Conservation (phyloP, 164 flowering plant genomes). For the Paratinospora sagittata region DNA sequence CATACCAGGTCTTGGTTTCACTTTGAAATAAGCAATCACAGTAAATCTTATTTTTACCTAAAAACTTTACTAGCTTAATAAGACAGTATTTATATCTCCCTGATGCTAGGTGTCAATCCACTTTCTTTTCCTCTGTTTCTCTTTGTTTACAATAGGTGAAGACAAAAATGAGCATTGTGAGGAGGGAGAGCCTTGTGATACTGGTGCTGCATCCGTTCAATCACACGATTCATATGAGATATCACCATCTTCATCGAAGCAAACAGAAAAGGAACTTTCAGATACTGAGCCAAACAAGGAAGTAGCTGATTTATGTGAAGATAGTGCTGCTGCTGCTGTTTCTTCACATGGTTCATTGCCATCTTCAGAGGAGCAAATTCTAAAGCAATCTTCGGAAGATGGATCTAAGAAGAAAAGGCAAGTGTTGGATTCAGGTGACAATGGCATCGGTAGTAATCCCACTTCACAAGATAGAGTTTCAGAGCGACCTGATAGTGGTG, state of each 20-base stretch:
- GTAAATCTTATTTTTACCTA: too few species aligned
- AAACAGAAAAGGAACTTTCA: too few species aligned
- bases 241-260: too few species aligned
- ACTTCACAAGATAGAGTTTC: constrained; percentile 31
- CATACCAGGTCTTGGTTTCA: too few species aligned
- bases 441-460: constrained; percentile 12
- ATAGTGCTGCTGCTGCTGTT: constrained; percentile 5
- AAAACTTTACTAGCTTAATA: too few species aligned
- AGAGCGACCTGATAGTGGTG: constrained; percentile 13
- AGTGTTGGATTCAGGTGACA: constrained; percentile 12
- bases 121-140: background rate
- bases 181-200: background rate
- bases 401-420: background rate
- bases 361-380: constrained; percentile 2
- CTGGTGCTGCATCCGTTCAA: background rate
- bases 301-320: too few species aligned
- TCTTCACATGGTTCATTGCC: constrained; percentile 27
- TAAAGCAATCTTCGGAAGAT: constrained; percentile 9
- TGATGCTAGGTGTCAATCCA: background rate
- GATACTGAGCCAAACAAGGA: too few species aligned
- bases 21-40: too few species aligned
- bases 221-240: background rate
- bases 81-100: too few species aligned
- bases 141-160: background rate
- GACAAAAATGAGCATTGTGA: background rate